Conservation (phyloP, 371 early-diverging fungal species). For the Mucor velutinosus region DNA sequence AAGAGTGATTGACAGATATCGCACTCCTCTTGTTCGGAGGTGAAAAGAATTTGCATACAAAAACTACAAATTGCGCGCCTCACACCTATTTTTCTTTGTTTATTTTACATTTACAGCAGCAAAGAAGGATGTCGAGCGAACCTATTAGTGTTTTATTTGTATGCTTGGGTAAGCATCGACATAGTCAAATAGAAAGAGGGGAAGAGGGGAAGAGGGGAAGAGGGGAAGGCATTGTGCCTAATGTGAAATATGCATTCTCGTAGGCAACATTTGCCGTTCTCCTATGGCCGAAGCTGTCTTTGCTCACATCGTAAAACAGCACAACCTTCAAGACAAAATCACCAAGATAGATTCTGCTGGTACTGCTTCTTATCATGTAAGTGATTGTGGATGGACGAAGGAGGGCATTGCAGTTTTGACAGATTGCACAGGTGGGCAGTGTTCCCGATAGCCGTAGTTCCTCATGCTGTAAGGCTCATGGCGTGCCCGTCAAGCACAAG, state of each 20-base stretch:
- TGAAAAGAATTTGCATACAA: background rate
- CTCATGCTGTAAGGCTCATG: conserved; percentile 70
- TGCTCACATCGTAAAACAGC: conserved; percentile 65
- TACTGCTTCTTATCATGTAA: conserved; percentile 81
- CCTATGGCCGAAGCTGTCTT: conserved; percentile 96
- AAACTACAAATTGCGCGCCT: background rate
- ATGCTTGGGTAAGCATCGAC: conserved; percentile 60
- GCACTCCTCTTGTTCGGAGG: background rate
- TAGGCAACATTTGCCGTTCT: conserved; percentile 88
- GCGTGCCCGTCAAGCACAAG: conserved; percentile 79
- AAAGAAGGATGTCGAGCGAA: conserved; percentile 25
- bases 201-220: too few relatives aligned
- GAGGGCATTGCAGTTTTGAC: background rate
- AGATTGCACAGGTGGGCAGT: conserved; percentile 55
- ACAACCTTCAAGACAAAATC: conserved; percentile 61
- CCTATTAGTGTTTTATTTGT: conserved; percentile 70
- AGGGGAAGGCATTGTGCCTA: background rate
- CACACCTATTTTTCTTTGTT: background rate
- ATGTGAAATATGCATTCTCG: background rate
- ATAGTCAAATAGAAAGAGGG: background rate
- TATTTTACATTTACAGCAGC: background rate
- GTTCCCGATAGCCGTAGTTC: conserved; percentile 75
- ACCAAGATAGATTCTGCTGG: conserved; percentile 86
- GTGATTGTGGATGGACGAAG: background rate
- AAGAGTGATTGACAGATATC: background rate